Base-by-base conservation (phyloP, 352 stramenopile species). In the Plasmopara halstedii region DNA sequence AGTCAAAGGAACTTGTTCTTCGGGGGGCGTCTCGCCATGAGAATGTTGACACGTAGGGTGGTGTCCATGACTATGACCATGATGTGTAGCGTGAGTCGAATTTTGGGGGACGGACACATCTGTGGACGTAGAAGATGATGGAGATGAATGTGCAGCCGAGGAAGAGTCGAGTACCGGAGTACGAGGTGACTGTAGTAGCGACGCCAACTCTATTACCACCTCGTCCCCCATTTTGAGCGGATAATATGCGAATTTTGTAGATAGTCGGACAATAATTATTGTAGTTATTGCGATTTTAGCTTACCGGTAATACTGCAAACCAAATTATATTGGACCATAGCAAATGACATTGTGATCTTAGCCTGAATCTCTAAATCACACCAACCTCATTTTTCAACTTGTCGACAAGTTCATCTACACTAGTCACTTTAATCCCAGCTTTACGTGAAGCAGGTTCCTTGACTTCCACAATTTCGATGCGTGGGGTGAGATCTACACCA, bases 341-440 rank as follows among this genome's bases (percentile, higher is more conserved):
- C n/a, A n/a, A n/a, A n/a, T n/a, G n/a, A n/a, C n/a, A n/a, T n/a
- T n/a, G n/a, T n/a, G n/a, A n/a, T n/a, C n/a, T n/a, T n/a, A n/a
- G n/a, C n/a, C n/a, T n/a, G n/a, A n/a, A 29, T 29, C 25, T 62
- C 55, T 91, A 97, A 55, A 96, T 73, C 43, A 97, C 88, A 34
- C 72, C 68, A 1, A 85, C 90, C 60, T 97, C 90, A 68, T 96
- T 96, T 74, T 97, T 98, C 35, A 99, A 80, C 72, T 98, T 98
- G 53, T 96, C 88, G 17, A 99, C 63, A 23, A 99, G 79, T 54
- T 95, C 68, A 58, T 98, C 92, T 10, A 98, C 91, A 64, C 73
- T 84, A 25, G 85, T 76, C 44, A 99, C 94, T 60, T 97, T 96
- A 53, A 97, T 93, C 46, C 96, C 95, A 45, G 91, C 94, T 69